These are phyloP conservation scores for Camelina neglecta DNA, from an alignment of 345 rosid species.

Conservation along the genomic window DNA sequence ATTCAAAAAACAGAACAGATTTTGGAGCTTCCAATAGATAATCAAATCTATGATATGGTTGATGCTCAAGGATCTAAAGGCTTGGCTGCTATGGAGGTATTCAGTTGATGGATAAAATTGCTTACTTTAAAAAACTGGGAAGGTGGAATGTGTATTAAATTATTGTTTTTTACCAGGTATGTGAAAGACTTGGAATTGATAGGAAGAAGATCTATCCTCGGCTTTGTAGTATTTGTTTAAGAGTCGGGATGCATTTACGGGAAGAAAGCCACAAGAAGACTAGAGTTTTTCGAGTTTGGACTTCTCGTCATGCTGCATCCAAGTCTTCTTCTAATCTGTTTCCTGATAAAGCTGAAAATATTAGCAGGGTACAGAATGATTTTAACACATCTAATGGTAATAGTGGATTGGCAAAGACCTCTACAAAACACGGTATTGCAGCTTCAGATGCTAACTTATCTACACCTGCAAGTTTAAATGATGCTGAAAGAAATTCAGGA, in stretches of 20 bases:
- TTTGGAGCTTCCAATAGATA: slow-evolving; percentile 81
- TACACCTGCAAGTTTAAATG: slow-evolving; percentile 47
- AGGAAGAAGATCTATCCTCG: slow-evolving; percentile 79
- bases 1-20: slow-evolving; percentile 64
- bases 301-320: slow-evolving; percentile 56
- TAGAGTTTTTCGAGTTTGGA: slow-evolving; percentile 73
- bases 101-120: slow-evolving; percentile 13
- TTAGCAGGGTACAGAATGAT: slow-evolving; percentile 44
- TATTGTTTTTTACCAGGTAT: slow-evolving; percentile 57
- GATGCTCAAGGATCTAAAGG: slow-evolving; percentile 80
- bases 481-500: slow-evolving; percentile 49
- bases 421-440: slow-evolving; percentile 47
- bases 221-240: slow-evolving; percentile 62
- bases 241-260: slow-evolving; percentile 77
- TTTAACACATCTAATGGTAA: slow-evolving; percentile 42
- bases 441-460: slow-evolving; percentile 48
- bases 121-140: background rate
- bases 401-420: slow-evolving; percentile 44
- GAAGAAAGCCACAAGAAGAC: slow-evolving; percentile 74
- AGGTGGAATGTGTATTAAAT: slow-evolving; percentile 13
- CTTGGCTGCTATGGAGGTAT: slow-evolving; percentile 72
- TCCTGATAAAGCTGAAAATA: slow-evolving; percentile 46
- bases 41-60: slow-evolving; percentile 86
- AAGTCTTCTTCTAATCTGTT: slow-evolving; percentile 43
- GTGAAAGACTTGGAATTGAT: slow-evolving; percentile 80